These are phyloP conservation scores for Zopfochytrium polystomum DNA, from an alignment of 371 early-diverging fungal species.

Conservation along the genomic window DNA sequence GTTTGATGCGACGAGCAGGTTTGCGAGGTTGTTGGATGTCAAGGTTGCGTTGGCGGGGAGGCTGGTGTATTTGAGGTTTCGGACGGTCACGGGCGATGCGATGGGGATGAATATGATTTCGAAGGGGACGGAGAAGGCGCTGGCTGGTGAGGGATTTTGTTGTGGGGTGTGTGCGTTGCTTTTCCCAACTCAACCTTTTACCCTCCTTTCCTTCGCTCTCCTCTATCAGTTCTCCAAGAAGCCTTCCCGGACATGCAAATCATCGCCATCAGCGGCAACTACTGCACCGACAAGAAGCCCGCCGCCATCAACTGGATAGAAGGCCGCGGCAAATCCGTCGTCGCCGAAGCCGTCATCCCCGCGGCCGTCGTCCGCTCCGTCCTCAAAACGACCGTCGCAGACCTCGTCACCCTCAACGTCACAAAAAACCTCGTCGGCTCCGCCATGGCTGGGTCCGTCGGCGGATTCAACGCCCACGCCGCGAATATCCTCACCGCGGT, in stretches of 20 bases:
- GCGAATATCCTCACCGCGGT: slow-evolving; percentile 95
- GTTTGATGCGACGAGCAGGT: slow-evolving; percentile 88
- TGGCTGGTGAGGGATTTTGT: slow-evolving; percentile 19
- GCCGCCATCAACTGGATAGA: slow-evolving; percentile 97
- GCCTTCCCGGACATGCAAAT: slow-evolving; percentile 76
- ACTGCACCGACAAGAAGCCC: slow-evolving; percentile 97
- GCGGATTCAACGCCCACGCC: slow-evolving; percentile 96
- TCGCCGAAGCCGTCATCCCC: slow-evolving; percentile 83
- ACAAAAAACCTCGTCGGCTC: slow-evolving; percentile 91
- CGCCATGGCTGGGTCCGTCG: slow-evolving; percentile 92
- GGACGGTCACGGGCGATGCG: slow-evolving; percentile 93
- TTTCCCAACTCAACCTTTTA: neutral
- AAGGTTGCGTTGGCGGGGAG: slow-evolving; percentile 85
- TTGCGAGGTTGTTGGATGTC: slow-evolving; percentile 73
- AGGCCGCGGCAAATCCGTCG: slow-evolving; percentile 94
- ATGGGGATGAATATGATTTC: slow-evolving; percentile 99
- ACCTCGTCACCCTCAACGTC: slow-evolving; percentile 76
- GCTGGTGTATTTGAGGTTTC: slow-evolving; percentile 80
- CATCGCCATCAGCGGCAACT: slow-evolving; percentile 87
- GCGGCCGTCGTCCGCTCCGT: slow-evolving; percentile 75
- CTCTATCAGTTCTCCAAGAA: slow-evolving; percentile 46
- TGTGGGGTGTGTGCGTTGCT: neutral
- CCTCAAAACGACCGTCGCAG: slow-evolving; percentile 81
- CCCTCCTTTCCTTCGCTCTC: neutral
- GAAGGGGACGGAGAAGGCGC: slow-evolving; percentile 78